Base-by-base conservation (phyloP, 208 protist species). In the Angomonas deanei region DNA sequence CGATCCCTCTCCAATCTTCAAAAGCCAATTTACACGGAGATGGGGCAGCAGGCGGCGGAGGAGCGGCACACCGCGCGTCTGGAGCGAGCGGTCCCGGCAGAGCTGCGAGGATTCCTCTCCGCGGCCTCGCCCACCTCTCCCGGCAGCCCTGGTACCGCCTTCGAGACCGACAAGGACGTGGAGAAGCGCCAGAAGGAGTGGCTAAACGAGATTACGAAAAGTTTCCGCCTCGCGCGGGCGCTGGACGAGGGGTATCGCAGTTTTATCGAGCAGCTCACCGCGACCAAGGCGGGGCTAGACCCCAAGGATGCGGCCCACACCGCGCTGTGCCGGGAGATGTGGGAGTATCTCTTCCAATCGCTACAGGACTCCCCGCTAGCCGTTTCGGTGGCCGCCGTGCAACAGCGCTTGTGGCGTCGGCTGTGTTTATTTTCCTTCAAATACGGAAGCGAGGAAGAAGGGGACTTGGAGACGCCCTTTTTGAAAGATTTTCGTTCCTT, bases 1-100 rank as follows among this genome's bases (percentile, higher is more conserved):
- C 84, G 81, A 1, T 90, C 84, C 36, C 67, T 91, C 1, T 84
- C 84, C 15, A 76, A 86, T 27, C 67, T 94, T 54, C 84, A 94
- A 69, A 73, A 80, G 15, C 88, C 88, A 1, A 69, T 91, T 11
- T 94, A 94, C 70, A 91, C 88, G 15, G 88, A 94, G 38, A 94
- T 94, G 70, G 84, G 84, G 19, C 61, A 83, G 11, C 76, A 84
- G 23, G 64, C 88, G 27, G 75, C 74, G 59, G 78, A 91, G 57
- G 79, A 92, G 78, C 88, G 88, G 39, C 82, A 94, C 60, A 47
- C 76, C 46, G 77, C 78, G 56, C 88, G 88, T 64, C 62, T 91
- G 39, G 77, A 74, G 3, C 76, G 79, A 23, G 80, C 84, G 36
- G 68, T 82, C 21, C 84, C 87, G 27, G 57, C 65, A n/a, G 66